Evolutionary conservation across 2,329 filamentous ascomycete species (phyloP), one percentile per base, ranked within the genome.

Genomic region (Truncatella angustata): DNA sequence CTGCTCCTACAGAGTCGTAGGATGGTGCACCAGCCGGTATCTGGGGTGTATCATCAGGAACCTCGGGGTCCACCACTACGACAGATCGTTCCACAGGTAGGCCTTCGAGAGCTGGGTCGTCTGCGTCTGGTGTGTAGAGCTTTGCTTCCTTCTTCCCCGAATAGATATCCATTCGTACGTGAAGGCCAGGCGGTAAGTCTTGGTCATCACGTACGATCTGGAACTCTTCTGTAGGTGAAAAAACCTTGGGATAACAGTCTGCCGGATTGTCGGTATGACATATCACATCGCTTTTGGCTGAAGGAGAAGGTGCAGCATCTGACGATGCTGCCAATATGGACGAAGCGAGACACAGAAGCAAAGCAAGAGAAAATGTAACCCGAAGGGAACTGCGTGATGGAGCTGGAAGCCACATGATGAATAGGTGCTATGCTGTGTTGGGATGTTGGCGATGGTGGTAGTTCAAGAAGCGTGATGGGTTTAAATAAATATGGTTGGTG

Each of bases 181-280:
- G 86, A 4, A 89, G 75, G 5, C 86, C 86, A 0, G 75, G 69
- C 1, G 86, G 85, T 3, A 89, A 63, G 34, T 86, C 79, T 65
- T 89, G 86, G 58, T 86, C 86, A 32, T 82, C 76, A 54, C 76
- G 81, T 36, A 89, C 75, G 6, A 69, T 62, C 64, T 87, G 84
- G 57, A 88, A 89, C 52, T 86, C 77, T 44, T 84, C 70, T 1
- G 85, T 88, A 1, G 86, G 73, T 51, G 79, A 73, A 55, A 89
- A 89, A 2, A 85, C 56, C 44, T 76, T 78, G 1, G 85, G 84
- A 58, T 89, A 89, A 66, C 86, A 89, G 53, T 87, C 84, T 42
- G 75, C 67, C 0, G 75, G 70, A 59, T 85, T 75, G 44, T 76
- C 71, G 37, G 80, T 82, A 64, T 85, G 82, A 58, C 86, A 89